Base-by-base conservation (phyloP, 805 yeast genomes). In the Brettanomyces bruxellensis region DNA sequence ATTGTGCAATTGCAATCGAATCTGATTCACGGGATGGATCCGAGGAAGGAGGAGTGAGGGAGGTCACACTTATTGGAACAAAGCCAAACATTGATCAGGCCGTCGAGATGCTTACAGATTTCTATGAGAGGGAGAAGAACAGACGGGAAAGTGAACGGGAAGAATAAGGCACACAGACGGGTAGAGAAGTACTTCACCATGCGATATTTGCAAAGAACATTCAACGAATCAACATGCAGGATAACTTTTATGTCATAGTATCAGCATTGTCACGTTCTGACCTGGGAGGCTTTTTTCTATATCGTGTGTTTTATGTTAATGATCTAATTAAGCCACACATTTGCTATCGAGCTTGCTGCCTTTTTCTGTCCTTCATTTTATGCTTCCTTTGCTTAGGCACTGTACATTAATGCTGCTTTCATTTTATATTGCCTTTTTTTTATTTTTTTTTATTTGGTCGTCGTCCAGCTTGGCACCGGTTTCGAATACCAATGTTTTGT, bases 1-100 rank as follows among this genome's bases (percentile, higher is more conserved):
- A 89, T 38, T 89, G 95, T 37, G 76, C 79, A 38, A 86, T 89
- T 59, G 78, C 81, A 4, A 86, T 89, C 53, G 79, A 84, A 36
- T 79, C 83, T 47, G 86, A 81, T 55, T 78, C 79, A 45, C 78
- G 78, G 54, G 81, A 76, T 37, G 67, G 74, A 41, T 78, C 78
- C 45, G 78, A 77, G 54, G 81, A 76, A 36, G 69, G 76, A 40
- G 75, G 76, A 24, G 83, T 81, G 56, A 71, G 96, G 54, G 68
- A 72, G 34, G 86, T 88, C 62, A 83, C 88, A 22, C 75, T 89
- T 47, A 68, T 76, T 34, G 95, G 96, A 41, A 59, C 76, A 25
- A 58, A 71, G 28, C 64, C 66, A 34, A 75, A 77, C 30, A 76
- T 76, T 46, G 83, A 81, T 52, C 73, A 70, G 51, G 87, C 87